Evolutionary conservation across 2,329 filamentous ascomycete genomes (phyloP).

Genomic region (Cladosporium austrohemisphaericum): DNA sequence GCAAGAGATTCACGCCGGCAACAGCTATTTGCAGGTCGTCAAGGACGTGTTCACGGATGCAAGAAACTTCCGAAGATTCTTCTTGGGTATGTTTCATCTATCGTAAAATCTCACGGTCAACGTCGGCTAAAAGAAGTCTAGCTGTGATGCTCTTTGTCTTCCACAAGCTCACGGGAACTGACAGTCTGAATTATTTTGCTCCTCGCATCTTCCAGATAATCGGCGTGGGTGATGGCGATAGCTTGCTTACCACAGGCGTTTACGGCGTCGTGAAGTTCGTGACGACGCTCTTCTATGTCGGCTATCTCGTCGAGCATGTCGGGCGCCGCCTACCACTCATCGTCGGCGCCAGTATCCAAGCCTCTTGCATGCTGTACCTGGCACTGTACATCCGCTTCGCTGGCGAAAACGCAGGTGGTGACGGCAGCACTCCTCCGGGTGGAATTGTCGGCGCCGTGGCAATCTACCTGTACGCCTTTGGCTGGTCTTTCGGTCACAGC

Average conservation of each 20-base stretch:
- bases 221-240: slow-evolving; percentile 40
- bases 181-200: slow-evolving; percentile 41
- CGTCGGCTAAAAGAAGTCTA: slow-evolving; percentile 18
- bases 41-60: not conserved
- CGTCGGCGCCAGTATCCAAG: slow-evolving; percentile 41
- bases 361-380: not conserved
- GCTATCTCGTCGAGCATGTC: slow-evolving; percentile 38
- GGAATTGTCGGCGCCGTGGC: not conserved
- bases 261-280: slow-evolving; percentile 38
- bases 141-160: slow-evolving; percentile 37
- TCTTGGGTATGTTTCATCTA: slow-evolving; percentile 30
- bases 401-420: not conserved
- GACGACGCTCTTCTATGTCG: slow-evolving; percentile 37
- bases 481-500: not conserved
- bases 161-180: slow-evolving; percentile 35
- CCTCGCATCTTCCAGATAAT: slow-evolving; percentile 40
- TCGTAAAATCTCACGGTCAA: too few species aligned
- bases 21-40: not conserved
- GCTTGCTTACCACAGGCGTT: slow-evolving; percentile 16
- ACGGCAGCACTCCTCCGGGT: not conserved
- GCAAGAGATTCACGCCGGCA: slow-evolving; percentile 23
- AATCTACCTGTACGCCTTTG: not conserved
- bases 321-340: slow-evolving; percentile 44
- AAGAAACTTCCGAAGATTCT: slow-evolving; percentile 42
- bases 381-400: not conserved